These are phyloP conservation scores for Claviceps digitariae DNA, from an alignment of 2,329 filamentous ascomycete species.

Conservation along the genomic window DNA sequence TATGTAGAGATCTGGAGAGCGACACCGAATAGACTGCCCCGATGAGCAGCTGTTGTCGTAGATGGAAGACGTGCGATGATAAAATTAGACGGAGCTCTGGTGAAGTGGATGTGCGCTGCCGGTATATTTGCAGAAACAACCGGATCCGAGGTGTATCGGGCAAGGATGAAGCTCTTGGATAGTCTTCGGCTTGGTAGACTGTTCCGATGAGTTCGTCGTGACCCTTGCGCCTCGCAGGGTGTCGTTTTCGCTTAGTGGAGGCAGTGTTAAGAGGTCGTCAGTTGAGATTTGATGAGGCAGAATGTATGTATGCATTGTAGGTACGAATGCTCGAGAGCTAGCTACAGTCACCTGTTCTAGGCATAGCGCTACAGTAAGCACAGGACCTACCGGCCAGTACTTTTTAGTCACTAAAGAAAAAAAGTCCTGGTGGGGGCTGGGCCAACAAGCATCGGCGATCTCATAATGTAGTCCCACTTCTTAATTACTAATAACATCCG, in stretches of 20 bases:
- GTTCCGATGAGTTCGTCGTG: neutral
- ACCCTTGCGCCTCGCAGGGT: neutral
- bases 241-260: slow-evolving; percentile 1
- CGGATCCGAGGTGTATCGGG: neutral
- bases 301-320: slow-evolving; percentile 8
- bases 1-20: neutral
- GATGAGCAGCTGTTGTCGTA: neutral
- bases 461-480: neutral
- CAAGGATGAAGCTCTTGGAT: neutral
- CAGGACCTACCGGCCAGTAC: neutral
- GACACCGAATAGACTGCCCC: neutral
- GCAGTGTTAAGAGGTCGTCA: slow-evolving; percentile 13
- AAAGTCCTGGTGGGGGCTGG: neutral
- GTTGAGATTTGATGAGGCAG: slow-evolving; percentile 15
- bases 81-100: neutral
- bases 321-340: slow-evolving; percentile 15
- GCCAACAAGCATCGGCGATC: neutral
- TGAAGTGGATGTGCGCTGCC: neutral
- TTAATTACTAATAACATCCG: neutral
- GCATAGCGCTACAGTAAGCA: slow-evolving; percentile 16
- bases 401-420: too few species aligned
- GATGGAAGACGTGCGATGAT: neutral
- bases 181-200: neutral
- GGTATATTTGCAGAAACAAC: neutral
- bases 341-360: slow-evolving; percentile 17